Base-by-base conservation (phyloP, 306 rosid genomes). In the Gillenia trifoliata region DNA sequence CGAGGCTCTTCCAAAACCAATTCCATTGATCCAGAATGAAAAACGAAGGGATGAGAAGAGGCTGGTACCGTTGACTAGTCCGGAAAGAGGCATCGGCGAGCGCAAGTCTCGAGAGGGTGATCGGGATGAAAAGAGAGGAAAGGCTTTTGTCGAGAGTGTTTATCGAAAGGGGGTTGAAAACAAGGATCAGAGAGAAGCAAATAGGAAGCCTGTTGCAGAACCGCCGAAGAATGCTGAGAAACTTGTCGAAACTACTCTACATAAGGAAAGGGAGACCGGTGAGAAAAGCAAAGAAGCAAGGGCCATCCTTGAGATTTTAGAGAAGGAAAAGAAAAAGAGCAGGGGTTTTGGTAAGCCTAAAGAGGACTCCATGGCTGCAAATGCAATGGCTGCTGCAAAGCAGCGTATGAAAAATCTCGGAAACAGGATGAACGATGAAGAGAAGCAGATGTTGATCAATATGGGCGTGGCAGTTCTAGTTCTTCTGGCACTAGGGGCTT, bases 381-480 rank as follows among this genome's bases (percentile, higher is more conserved):
- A 71, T 33, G 70, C 52, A 55, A 62, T 9, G 47, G 65, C 19
- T 64, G 43, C 81, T 71, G 84, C 84, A 41, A 65, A 71, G 52
- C 45, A 78, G 33, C 75, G 64, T 62, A 71, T 82, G 52, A 38
- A 61, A 64, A 83, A 66, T 79, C 73, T 79, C 17, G 28, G 60
- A 3, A 66, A 41, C 59, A 70, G 57, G 73, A 63, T 59, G 76
- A 81, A 76, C 30, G 63, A 81, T 5, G 87, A 82, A 10, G 91
- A 88, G 57, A 86, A 74, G 74, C 72, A 73, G 33, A 43, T 74
- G 31, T 29, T 77, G 26, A 47, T 71, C 66, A 88, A 86, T 69
- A 57, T 88, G 38, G 87, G 87, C 75, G 91, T 80, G 65, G 89
- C 90, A 36, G 28, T 75, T 80, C 76, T 88, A 6, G 89, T 86